Base-by-base conservation (phyloP, 257 asterid species). In the Solanum pinnatisectum region DNA sequence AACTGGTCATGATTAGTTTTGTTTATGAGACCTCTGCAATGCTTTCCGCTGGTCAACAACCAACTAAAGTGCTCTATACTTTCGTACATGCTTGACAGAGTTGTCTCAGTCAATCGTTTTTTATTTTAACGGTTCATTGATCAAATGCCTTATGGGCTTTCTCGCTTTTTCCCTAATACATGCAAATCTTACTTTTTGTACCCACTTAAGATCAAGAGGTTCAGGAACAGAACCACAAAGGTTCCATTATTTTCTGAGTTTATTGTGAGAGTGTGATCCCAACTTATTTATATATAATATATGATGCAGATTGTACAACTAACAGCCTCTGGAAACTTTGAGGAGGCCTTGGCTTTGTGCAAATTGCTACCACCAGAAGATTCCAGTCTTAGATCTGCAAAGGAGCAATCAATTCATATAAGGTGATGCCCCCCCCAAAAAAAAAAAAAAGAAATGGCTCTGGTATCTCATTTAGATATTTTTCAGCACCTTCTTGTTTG, bases 321-420 rank as follows among this genome's bases (percentile, higher is more conserved):
- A 89, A 97, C 99, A 89, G 99, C 99, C 89, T 97, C 98, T 65
- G 98, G 99, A 39, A 91, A 97, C 92, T 97, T 97, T 92, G 99
- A 96, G 95, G 99, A 97, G 92, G 99, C 99, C 33, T 91, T 97
- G 93, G 95, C 98, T 92, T 92, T 97, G 91, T 97, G 99, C 90
- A 96, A 95, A 92, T 91, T 97, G 91, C 99, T 97, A 88, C 99
- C 99, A 33, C 97, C 96, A 40, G 99, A 97, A 91, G 99, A 97
- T 89, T 97, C 99, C 84, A 94, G 93, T 90, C 99, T 95, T 70
- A 96, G 98, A 92, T 95, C 96, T 89, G 95, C 99, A 86, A 97
- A 94, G 94, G 99, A 97, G 92, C 99, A 97, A 92, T 97, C 99
- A 81, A 97, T 96, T 91, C 99, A 97, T 94, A 91, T 97, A 90